Percentiles rank a stretch among this genome's conserved stretches.
Evolutionary conservation across 352 stramenopile genomes (phyloP).

Genomic region (Albugo candida): DNA sequence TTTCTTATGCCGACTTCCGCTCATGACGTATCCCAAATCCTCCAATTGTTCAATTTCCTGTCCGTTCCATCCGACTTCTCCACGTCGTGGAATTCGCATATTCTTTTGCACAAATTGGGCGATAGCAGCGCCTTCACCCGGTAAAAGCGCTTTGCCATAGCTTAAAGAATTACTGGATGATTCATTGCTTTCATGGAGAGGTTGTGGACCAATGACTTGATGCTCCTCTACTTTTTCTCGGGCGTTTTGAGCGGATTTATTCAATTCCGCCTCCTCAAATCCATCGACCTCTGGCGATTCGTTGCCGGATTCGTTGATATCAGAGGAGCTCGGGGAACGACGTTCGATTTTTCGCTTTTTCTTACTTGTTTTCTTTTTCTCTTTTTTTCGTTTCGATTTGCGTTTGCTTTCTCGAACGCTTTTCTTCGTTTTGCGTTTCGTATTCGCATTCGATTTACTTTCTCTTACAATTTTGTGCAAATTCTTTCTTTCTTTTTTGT

Average conservation of each 20-base stretch:
- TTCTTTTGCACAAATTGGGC: constrained; percentile 98
- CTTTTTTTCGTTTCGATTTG: constrained; percentile 1
- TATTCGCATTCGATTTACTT: constrained; percentile 12
- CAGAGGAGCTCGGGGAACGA: constrained; percentile 6
- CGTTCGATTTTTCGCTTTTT: constrained; percentile 1
- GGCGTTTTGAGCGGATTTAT: constrained; percentile 62
- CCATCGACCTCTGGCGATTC: constrained; percentile 37
- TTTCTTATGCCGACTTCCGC: constrained; percentile 88
- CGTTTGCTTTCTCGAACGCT: constrained; percentile 5
- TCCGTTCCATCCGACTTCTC: constrained; percentile 93
- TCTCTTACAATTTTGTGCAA: background rate
- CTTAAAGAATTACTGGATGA: constrained; percentile 30
- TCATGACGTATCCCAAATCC: constrained; percentile 93
- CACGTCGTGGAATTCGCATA: constrained; percentile 94
- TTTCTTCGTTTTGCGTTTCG: constrained; percentile 5
- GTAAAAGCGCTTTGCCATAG: constrained; percentile 86
- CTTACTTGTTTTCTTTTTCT: constrained; percentile 5
- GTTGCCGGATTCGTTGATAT: constrained; percentile 2
- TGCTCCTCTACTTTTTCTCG: constrained; percentile 51
- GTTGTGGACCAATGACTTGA: constrained; percentile 76
- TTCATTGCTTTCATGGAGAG: constrained; percentile 25
- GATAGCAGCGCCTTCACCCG: constrained; percentile 88
- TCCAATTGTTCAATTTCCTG: constrained; percentile 95
- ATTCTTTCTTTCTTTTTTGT: background rate
- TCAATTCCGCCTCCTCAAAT: constrained; percentile 75